Evolutionary conservation across 2,329 filamentous ascomycete species (phyloP), one percentile per base, ranked within the genome.

Genomic region (Escovopsis sp.): DNA sequence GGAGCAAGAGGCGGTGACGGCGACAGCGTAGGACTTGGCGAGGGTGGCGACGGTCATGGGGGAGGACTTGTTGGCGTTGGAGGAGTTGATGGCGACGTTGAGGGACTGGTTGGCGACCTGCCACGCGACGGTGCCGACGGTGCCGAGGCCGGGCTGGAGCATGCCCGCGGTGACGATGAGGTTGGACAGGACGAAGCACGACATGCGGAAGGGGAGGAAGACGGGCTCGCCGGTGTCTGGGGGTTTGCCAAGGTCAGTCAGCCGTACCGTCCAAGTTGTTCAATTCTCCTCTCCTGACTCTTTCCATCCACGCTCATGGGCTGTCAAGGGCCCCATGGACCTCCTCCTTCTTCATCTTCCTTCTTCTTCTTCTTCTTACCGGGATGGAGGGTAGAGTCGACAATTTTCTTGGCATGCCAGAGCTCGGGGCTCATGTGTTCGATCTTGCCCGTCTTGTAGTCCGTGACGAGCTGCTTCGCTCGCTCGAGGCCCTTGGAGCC

Each of bases 41-140:
- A 98, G 77, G 46, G 84, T 82, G 16, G 74, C 72, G 39, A 75
- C 79, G 15, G 82, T 81, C 43, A 96, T 71, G 1, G 88, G 85
- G 3, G 85, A 87, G 27, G 86, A 94, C 60, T 98, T 98, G 71
- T 98, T 98, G 43, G 88, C 85, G 57, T 98, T 98, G 53, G 88
- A 83, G 55, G 76, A 86, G 70, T 98, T 98, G 68, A 98, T 88
- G 46, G 85, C 88, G 19, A 98, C 90, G 56, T 98, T 98, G 48
- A 98, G 78, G 11, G 87, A 94, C 64, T 98, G 90, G 61, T 98
- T 98, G 46, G 82, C 75, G 39, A 94, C 75, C 62, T 98, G 90
- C 90, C 90, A 98, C 45, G 79, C 78, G 27, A 96, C 68, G 5
- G 85, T 94, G 35, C 88, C 90, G 29, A 72, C 70, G 31, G 79